Evolutionary conservation across 1,139 yeast genomes (phyloP).

Genomic region (Debaryomyces udenii): DNA sequence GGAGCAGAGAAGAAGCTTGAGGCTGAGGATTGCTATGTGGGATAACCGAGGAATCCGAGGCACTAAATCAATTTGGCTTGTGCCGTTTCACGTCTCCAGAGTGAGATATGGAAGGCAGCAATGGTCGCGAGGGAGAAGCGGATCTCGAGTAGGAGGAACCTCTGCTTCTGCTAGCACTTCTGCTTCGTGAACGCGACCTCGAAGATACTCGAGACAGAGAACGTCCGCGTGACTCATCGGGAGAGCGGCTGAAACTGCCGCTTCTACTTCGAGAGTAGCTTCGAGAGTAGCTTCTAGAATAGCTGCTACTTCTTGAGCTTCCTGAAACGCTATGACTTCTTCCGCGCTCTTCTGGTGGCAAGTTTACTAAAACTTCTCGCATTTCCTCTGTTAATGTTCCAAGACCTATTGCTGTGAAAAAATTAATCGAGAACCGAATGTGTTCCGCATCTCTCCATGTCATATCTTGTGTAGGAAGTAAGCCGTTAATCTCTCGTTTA

Average conservation of each 20-base stretch:
- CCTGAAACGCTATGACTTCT: conserved; percentile 16
- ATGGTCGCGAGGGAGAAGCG: not conserved
- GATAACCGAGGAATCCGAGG: conserved; percentile 2
- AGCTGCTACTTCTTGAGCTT: conserved; percentile 14
- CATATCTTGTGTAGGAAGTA: conserved; percentile 47
- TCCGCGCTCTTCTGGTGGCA: conserved; percentile 31
- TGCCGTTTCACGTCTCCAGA: not conserved
- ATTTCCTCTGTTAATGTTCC: conserved; percentile 82
- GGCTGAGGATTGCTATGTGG: not conserved
- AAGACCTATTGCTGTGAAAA: conserved; percentile 88
- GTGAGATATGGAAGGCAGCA: not conserved
- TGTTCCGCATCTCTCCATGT: conserved; percentile 56
- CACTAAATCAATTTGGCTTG: conserved; percentile 2
- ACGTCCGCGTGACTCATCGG: conserved; percentile 8
- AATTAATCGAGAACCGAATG: conserved; percentile 80
- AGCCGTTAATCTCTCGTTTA: conserved; percentile 49
- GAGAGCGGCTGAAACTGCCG: conserved; percentile 10
- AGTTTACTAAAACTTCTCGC: conserved; percentile 57
- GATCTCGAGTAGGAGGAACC: not conserved
- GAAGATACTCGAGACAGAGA: conserved; percentile 1
- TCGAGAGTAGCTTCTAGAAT: conserved; percentile 13
- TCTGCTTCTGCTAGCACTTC: conserved; percentile 8
- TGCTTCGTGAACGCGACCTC: not conserved
- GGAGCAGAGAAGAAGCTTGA: no score
- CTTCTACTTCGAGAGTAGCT: conserved; percentile 14